Percentiles rank a stretch among this genome's conserved stretches.
Conservation (phyloP, 1,284 basidiomycete species). For the Tilletia setariae region DNA sequence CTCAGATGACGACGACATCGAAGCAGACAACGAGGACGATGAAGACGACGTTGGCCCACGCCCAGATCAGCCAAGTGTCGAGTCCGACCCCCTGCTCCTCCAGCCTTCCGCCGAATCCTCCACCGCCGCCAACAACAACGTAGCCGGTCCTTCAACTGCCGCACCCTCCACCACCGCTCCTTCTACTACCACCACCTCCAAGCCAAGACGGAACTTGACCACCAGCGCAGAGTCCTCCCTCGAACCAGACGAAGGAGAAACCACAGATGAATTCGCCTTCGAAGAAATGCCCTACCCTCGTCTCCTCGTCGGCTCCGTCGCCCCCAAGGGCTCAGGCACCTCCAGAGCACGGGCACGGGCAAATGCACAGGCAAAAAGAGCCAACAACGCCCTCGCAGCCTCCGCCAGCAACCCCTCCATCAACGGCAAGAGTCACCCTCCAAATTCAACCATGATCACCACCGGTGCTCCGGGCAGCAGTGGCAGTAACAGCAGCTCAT, state of each 20-base stretch:
- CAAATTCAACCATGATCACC: not conserved
- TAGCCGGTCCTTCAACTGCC: not conserved
- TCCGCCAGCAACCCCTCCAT: not conserved
- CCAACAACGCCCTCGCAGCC: not conserved
- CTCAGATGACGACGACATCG: conserved; percentile 38
- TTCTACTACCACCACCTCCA: not conserved
- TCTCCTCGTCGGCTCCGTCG: conserved; percentile 50
- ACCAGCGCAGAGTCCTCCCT: conserved; percentile 13
- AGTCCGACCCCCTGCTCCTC: conserved; percentile 2
- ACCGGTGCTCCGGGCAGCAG: not conserved
- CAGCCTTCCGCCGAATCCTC: not conserved
- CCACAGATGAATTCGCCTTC: conserved; percentile 52
- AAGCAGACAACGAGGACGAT: conserved; percentile 23
- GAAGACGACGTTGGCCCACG: not conserved
- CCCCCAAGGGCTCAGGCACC: conserved; percentile 34
- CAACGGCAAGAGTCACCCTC: conserved; percentile 5
- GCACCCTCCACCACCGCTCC: not conserved
- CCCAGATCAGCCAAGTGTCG: not conserved
- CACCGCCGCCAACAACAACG: not conserved
- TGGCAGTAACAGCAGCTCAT: conserved; percentile 9
- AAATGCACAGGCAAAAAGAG: not conserved
- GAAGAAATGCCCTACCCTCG: conserved; percentile 53
- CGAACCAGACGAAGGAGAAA: conserved; percentile 48
- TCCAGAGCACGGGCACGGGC: conserved; percentile 3
- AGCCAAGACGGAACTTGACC: not conserved